phyloP scores from a whole-genome alignment of 2,329 filamentous ascomycete genomes.

The Clarireedia homoeocarpa region DNA sequence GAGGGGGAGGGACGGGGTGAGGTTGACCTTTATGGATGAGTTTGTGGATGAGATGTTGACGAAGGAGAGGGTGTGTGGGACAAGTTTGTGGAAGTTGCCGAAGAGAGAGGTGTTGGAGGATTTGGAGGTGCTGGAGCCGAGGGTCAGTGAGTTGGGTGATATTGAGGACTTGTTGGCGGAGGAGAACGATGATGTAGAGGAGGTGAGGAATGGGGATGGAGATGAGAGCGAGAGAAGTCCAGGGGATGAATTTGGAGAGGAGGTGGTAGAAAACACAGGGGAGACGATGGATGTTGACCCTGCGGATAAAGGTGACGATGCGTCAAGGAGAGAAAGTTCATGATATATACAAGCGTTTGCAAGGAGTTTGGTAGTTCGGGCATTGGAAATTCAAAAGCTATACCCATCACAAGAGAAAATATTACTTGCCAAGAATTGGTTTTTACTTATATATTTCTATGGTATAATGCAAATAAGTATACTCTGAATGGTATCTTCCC shows the following conservation, averaged over 20 bases:
- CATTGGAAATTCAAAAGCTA: too few relatives aligned
- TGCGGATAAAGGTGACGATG: neutral
- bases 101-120: conserved; percentile 78
- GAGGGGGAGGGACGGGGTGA: conserved; percentile 65
- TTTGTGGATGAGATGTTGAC: conserved; percentile 88
- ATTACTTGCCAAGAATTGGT: too few relatives aligned
- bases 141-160: conserved; percentile 75
- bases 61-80: conserved; percentile 85
- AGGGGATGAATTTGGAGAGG: conserved; percentile 36
- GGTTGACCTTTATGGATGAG: conserved; percentile 76
- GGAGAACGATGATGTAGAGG: conserved; percentile 14
- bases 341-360: neutral
- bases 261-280: conserved; percentile 21
- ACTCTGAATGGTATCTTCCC: too few relatives aligned
- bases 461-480: too few relatives aligned
- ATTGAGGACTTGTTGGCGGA: conserved; percentile 60
- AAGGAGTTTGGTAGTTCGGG: too few relatives aligned
- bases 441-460: too few relatives aligned
- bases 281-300: conserved; percentile 9
- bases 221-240: conserved; percentile 15
- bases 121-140: conserved; percentile 75
- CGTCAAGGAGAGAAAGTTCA: neutral
- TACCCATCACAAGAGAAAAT: too few relatives aligned
- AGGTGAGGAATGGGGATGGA: conserved; percentile 11
- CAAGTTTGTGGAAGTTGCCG: conserved; percentile 87